Percentiles rank a stretch among this genome's conserved stretches.
These are phyloP conservation scores for Trametes villosa DNA, from an alignment of 768 basidiomycete species.

Conservation along the genomic window DNA sequence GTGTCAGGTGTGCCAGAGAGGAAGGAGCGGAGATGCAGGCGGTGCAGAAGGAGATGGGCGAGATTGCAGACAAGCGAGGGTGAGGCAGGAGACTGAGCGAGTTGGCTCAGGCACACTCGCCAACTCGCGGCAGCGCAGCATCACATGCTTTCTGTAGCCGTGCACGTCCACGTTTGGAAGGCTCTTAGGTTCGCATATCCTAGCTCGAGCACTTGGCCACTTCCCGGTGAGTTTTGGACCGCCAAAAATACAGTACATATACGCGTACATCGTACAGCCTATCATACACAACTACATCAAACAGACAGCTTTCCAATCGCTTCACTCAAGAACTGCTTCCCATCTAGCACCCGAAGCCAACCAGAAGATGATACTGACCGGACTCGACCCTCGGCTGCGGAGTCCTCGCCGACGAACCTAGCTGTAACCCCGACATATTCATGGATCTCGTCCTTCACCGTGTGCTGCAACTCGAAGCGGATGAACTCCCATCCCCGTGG, in stretches of 20 bases:
- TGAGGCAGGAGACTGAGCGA: background rate
- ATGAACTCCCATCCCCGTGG: conserved; percentile 71
- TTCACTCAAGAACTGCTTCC: conserved; percentile 23
- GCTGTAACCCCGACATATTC: conserved; percentile 72
- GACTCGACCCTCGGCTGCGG: conserved; percentile 15
- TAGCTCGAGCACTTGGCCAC: background rate
- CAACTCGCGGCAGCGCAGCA: conserved; percentile 17
- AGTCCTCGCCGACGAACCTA: conserved; percentile 54
- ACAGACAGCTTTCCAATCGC: conserved; percentile 14
- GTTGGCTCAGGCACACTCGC: conserved; percentile 9
- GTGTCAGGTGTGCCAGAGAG: background rate
- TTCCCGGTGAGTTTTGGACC: no score
- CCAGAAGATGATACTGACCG: conserved; percentile 8
- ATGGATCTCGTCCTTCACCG: conserved; percentile 44
- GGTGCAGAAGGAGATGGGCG: background rate
- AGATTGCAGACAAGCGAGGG: conserved; percentile 11
- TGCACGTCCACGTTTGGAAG: conserved; percentile 17
- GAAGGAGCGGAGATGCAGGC: conserved; percentile 2
- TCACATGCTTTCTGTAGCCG: conserved; percentile 15
- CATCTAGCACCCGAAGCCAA: conserved; percentile 29
- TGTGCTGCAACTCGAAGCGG: conserved; percentile 52
- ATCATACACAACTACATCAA: background rate
- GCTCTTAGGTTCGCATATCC: conserved; percentile 5
- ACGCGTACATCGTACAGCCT: background rate
- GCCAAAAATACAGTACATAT: background rate